Base-by-base conservation (phyloP, 1,284 basidiomycete genomes). In the Papiliotrema nemorosa region DNA sequence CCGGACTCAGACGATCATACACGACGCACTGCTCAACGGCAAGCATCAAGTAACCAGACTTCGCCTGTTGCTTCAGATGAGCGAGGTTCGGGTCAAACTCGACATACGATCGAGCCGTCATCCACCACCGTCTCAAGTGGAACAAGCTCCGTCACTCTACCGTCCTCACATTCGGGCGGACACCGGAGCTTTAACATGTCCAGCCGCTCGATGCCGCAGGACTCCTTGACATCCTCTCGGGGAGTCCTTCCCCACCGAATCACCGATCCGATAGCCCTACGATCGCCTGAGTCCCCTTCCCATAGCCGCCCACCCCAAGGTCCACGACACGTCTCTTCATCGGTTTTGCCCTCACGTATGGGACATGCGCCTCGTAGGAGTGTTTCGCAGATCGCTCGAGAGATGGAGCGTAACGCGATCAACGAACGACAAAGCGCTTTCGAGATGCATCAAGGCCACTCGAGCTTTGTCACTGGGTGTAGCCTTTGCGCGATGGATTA, bases 401-500 rank as follows among this genome's bases (percentile, higher is more conserved):
- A 47, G 5, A 47, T 47, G 44, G 44, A 47, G 35, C 3, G 22
- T 10, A 7, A 24, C 13, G 44, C 35, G 5, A 18, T 27, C 13
- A 29, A n/a, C 35, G 44, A 47, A 24, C 20, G 35, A 18, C 44
- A 47, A 16, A 47, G 24, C 24, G 29, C 44, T 5, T 47, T 47
- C 18, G 44, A 47, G 16, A 35, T 22, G 21, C 35, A 47, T 27
- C 33, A 47, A 20, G 34, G 35, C 13, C 44, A 47, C 26, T 5
- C 18, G 22, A 29, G 44, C 18, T 47, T 47, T 22, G 44, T 25
- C 6, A 20, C 33, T 18, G 44, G 44, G 16, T 47, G 44, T 25
- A 38, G 25, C 14, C 24, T 47, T 14, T 47, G 44, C 44, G 29
- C 18, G 13, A 47, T 47, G 44, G 44, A 47, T 24, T 47, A 47